Evolutionary conservation across 1,284 basidiomycete genomes (phyloP).

Genomic region (Ustilago lituana): DNA sequence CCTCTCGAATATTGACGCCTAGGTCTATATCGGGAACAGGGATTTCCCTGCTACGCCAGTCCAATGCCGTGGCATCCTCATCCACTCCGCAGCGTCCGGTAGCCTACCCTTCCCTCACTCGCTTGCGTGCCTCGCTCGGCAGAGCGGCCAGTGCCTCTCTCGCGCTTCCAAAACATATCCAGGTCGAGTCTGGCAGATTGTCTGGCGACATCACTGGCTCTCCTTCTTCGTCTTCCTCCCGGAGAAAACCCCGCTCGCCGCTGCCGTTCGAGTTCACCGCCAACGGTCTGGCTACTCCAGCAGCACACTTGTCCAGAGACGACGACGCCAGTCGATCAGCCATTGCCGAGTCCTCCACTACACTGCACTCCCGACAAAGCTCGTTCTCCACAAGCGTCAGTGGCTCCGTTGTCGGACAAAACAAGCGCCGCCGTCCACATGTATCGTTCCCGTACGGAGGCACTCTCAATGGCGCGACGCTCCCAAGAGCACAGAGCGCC

Average conservation of each 20-base stretch:
- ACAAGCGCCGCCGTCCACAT: conserved; percentile 26
- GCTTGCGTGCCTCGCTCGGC: conserved; percentile 39
- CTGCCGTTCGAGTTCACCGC: conserved; percentile 34
- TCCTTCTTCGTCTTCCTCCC: conserved; percentile 42
- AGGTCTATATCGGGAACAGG: conserved; percentile 32
- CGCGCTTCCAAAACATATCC: conserved; percentile 28
- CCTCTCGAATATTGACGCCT: conserved; percentile 35
- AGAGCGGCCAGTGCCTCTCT: conserved; percentile 19
- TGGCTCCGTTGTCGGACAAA: conserved; percentile 13
- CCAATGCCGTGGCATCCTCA: conserved; percentile 17
- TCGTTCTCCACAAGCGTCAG: conserved; percentile 51
- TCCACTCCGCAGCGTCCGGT: conserved; percentile 35
- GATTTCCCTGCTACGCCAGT: conserved; percentile 23
- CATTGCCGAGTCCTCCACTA: conserved; percentile 22
- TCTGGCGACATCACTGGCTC: conserved; percentile 31
- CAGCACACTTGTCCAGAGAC: conserved; percentile 42
- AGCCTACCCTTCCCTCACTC: conserved; percentile 41
- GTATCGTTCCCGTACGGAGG: conserved; percentile 36
- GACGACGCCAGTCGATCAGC: conserved; percentile 19
- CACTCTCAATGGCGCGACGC: conserved; percentile 8
- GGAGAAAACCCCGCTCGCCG: conserved; percentile 36
- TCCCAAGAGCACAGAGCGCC: conserved; percentile 29
- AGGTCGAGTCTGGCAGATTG: conserved; percentile 15
- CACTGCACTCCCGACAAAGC: conserved; percentile 44
- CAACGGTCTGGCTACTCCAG: conserved; percentile 14